phyloP scores from a whole-genome alignment of 371 early-diverging fungal species.

The Actinomortierella ambigua region DNA sequence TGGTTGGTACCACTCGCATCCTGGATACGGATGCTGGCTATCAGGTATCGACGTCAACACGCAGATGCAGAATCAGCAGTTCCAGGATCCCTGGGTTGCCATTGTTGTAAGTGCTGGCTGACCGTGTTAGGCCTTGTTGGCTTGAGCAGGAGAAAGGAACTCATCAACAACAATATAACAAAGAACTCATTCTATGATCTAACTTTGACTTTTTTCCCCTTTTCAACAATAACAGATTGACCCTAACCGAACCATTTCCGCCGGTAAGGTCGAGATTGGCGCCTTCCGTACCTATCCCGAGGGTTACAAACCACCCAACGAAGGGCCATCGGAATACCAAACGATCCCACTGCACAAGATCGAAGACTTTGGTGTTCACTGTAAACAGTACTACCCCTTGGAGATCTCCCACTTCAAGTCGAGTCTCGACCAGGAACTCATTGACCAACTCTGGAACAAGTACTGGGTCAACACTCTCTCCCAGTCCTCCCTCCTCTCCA shows the following conservation, averaged over 20 bases:
- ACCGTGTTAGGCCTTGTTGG: too few species aligned
- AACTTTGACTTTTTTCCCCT: neutral
- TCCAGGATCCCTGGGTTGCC: constrained; percentile 95
- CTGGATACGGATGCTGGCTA: constrained; percentile 99
- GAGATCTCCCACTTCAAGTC: constrained; percentile 96
- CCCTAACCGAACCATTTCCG: constrained; percentile 94
- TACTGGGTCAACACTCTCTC: constrained; percentile 97
- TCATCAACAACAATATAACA: too few species aligned
- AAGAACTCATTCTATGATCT: neutral
- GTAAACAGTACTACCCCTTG: constrained; percentile 91
- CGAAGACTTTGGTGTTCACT: constrained; percentile 97
- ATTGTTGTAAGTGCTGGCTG: constrained; percentile 74
- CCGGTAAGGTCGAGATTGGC: constrained; percentile 97
- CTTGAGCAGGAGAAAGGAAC: too few species aligned
- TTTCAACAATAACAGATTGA: constrained; percentile 71
- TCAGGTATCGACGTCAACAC: constrained; percentile 98
- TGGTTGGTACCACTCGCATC: constrained; percentile 99
- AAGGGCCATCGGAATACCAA: constrained; percentile 74
- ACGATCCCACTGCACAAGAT: constrained; percentile 93
- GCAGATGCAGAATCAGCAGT: constrained; percentile 94
- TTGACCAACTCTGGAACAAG: constrained; percentile 95
- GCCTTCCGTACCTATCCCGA: constrained; percentile 96
- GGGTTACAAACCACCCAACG: constrained; percentile 82
- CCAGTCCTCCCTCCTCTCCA: constrained; percentile 87
- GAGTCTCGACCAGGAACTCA: constrained; percentile 77